Conservation (phyloP, 331 rosid genomes). For the Malus hybrid region DNA sequence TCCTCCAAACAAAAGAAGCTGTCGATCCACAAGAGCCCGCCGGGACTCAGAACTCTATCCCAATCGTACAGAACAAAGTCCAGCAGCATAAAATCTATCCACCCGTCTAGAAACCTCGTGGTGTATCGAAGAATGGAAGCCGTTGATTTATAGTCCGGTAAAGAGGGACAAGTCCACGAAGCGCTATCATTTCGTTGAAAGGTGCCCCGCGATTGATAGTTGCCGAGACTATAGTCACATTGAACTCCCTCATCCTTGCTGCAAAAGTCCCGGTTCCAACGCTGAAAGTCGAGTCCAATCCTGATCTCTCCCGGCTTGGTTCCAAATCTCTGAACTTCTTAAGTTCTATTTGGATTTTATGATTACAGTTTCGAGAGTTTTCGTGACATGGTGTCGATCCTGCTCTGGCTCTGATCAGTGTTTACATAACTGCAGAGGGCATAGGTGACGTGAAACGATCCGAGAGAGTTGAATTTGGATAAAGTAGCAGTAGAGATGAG, state of each 20-base stretch:
- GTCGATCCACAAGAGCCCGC: conserved; percentile 75
- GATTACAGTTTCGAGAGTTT: conserved; percentile 23
- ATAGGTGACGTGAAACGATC: conserved; percentile 30
- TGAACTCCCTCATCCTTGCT: conserved; percentile 58
- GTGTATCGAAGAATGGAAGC: conserved; percentile 70
- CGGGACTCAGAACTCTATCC: conserved; percentile 75
- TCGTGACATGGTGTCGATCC: conserved; percentile 13
- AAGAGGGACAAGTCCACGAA: conserved; percentile 68
- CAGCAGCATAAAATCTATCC: conserved; percentile 63
- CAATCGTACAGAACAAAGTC: conserved; percentile 69
- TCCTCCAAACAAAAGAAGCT: conserved; percentile 67
- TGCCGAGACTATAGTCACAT: conserved; percentile 62
- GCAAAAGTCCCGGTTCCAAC: conserved; percentile 80
- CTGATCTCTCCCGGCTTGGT: conserved; percentile 50
- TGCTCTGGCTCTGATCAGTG: conserved; percentile 4
- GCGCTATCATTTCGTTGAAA: conserved; percentile 69
- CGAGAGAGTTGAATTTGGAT: conserved; percentile 24
- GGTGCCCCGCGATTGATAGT: conserved; percentile 68
- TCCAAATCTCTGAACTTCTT: conserved; percentile 21
- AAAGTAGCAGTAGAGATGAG: conserved; percentile 32
- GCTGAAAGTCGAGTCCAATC: conserved; percentile 61
- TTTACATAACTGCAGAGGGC: conserved; percentile 23
- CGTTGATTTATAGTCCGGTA: conserved; percentile 62
- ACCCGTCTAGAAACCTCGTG: conserved; percentile 72
- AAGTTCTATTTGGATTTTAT: conserved; percentile 38